phyloP scores from a whole-genome alignment of 768 basidiomycete species.

The Mycena belliarum region DNA sequence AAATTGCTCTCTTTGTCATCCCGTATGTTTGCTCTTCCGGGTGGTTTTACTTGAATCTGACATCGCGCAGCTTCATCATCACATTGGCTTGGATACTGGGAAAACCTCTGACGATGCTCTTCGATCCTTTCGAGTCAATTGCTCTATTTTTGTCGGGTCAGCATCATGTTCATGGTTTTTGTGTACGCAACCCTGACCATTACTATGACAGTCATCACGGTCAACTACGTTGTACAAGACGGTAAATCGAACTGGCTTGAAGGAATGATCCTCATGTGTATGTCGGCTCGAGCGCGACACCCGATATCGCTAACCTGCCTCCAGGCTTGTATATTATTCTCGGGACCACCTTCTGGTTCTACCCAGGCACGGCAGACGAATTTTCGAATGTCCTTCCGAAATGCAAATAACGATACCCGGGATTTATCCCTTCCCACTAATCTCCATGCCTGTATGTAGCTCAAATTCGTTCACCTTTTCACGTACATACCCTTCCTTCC shows the following conservation, averaged over 20 bases:
- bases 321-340: slow-evolving; percentile 72
- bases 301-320: neutral
- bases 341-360: slow-evolving; percentile 68
- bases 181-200: slow-evolving; percentile 24
- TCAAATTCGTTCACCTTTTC: too few species aligned
- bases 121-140: slow-evolving; percentile 88
- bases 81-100: slow-evolving; percentile 79
- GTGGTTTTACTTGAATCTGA: neutral
- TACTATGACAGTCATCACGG: slow-evolving; percentile 59
- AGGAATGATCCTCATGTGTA: slow-evolving; percentile 69
- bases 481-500: neutral
- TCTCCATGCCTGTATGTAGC: too few species aligned
- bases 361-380: slow-evolving; percentile 36
- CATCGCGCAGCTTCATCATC: slow-evolving; percentile 59
- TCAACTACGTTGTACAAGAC: slow-evolving; percentile 80
- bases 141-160: slow-evolving; percentile 43
- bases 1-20: slow-evolving; percentile 85
- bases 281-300: slow-evolving; percentile 24
- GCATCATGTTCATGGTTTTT: neutral
- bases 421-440: too few species aligned
- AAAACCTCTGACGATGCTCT: slow-evolving; percentile 78
- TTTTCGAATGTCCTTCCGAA: too few species aligned
- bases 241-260: slow-evolving; percentile 87
- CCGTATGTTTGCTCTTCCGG: slow-evolving; percentile 54
- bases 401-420: too few species aligned